phyloP scores from a whole-genome alignment of 164 flowering plant genomes.

The Vitis rotundifolia region DNA sequence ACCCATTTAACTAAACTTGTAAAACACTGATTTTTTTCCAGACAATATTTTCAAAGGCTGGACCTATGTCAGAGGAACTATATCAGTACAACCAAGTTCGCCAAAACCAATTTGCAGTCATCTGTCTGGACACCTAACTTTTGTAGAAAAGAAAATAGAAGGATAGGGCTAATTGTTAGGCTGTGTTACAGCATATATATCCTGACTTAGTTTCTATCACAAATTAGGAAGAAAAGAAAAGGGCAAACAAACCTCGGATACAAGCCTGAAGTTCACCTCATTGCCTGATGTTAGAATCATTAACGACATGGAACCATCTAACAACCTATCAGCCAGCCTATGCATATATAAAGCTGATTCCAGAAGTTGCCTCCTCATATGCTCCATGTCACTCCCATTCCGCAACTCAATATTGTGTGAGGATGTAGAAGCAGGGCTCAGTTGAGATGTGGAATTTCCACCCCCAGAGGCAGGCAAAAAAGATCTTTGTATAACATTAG shows the following conservation, averaged over 20 bases:
- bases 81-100: no score
- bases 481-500: not conserved
- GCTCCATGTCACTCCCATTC: not conserved
- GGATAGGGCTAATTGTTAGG: no score
- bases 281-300: constrained; percentile 2
- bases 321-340: constrained; percentile 3
- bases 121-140: no score
- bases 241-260: constrained; percentile 2
- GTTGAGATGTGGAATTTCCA: not conserved
- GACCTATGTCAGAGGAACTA: no score
- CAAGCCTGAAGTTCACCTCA: constrained; percentile 1
- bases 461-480: not conserved
- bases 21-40: no score
- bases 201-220: no score
- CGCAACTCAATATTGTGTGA: not conserved
- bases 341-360: constrained; percentile 3
- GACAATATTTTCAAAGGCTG: no score
- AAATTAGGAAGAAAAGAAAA: no score
- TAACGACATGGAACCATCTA: constrained; percentile 1
- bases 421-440: not conserved
- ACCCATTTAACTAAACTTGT: no score
- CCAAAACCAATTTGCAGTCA: no score
- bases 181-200: no score
- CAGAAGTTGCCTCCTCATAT: constrained; percentile 1
- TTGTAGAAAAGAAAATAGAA: no score